phyloP scores from a whole-genome alignment of 176 grass and related monocot genomes.

The Phragmites australis region DNA sequence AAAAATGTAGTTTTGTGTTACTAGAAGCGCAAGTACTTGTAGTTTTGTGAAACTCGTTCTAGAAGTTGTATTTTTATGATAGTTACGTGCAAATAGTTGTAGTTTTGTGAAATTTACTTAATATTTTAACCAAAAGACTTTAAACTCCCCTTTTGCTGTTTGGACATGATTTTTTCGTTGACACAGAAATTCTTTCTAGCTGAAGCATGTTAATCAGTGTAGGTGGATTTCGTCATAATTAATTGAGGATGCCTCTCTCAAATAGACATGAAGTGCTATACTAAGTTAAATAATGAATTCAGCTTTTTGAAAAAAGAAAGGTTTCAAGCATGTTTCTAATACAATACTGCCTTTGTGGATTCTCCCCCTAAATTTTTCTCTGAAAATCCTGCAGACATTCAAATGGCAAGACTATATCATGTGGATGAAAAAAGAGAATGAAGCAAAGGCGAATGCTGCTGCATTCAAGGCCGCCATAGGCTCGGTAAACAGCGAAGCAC shows the following conservation, averaged over 20 bases:
- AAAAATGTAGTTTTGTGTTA: not conserved
- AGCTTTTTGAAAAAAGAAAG: not conserved
- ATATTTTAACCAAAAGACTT: not conserved
- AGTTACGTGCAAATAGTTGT: not conserved
- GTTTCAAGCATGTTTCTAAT: conserved; percentile 16
- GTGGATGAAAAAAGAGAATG: conserved; percentile 83
- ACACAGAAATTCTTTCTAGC: not conserved
- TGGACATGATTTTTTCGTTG: not conserved
- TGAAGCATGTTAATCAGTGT: not conserved
- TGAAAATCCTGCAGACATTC: conserved; percentile 63
- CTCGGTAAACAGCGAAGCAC: conserved; percentile 27
- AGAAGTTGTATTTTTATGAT: not conserved
- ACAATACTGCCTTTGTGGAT: not conserved
- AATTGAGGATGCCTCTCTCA: not conserved
- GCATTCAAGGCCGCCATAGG: conserved; percentile 53
- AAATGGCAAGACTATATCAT: conserved; percentile 98
- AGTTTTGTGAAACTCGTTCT: not conserved
- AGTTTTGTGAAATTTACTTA: not conserved
- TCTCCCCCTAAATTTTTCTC: not conserved
- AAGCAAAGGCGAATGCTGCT: conserved; percentile 54
- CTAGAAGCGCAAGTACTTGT: not conserved
- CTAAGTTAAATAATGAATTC: not conserved
- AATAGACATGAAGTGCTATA: not conserved
- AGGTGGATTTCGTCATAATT: not conserved
- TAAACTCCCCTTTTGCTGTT: not conserved